Percentiles rank a stretch among this genome's conserved stretches.
These are phyloP conservation scores for Gossypium arboreum DNA, from an alignment of 345 rosid genomes.

Conservation along the genomic window DNA sequence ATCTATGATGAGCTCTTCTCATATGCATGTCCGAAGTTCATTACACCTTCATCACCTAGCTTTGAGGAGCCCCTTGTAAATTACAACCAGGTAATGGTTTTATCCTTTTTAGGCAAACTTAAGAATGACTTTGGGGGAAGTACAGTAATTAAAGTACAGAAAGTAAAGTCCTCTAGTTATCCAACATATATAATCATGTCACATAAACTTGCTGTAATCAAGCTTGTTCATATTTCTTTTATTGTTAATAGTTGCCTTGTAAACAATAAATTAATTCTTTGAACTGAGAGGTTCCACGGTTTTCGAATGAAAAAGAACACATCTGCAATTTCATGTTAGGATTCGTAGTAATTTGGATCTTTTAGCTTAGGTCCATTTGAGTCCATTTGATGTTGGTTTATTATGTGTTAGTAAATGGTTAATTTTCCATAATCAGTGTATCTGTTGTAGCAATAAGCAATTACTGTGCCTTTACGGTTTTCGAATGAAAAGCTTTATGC, in stretches of 20 bases:
- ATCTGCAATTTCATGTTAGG: not conserved
- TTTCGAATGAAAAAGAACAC: not conserved
- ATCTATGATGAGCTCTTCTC: constrained; percentile 93
- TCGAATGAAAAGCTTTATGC: not conserved
- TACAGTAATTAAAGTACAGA: not conserved
- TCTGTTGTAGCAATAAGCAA: not conserved
- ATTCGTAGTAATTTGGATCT: not conserved
- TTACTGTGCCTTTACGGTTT: too few species aligned
- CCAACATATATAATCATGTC: not conserved
- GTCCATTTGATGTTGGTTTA: not conserved
- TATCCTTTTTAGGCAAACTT: not conserved
- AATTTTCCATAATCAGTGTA: not conserved
- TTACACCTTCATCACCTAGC: constrained; percentile 89
- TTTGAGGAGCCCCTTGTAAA: constrained; percentile 93
- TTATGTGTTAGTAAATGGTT: not conserved
- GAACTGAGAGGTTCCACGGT: not conserved
- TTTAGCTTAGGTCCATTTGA: not conserved
- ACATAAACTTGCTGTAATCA: not conserved
- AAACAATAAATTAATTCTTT: not conserved
- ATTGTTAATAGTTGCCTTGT: not conserved
- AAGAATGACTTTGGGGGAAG: constrained; percentile 1
- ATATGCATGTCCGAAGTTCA: constrained; percentile 98
- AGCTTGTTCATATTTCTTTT: not conserved
- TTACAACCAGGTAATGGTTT: constrained; percentile 71
- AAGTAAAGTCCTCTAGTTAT: not conserved